Conservation (phyloP, 2,329 filamentous ascomycete genomes). For the Chaetomium sp. region DNA sequence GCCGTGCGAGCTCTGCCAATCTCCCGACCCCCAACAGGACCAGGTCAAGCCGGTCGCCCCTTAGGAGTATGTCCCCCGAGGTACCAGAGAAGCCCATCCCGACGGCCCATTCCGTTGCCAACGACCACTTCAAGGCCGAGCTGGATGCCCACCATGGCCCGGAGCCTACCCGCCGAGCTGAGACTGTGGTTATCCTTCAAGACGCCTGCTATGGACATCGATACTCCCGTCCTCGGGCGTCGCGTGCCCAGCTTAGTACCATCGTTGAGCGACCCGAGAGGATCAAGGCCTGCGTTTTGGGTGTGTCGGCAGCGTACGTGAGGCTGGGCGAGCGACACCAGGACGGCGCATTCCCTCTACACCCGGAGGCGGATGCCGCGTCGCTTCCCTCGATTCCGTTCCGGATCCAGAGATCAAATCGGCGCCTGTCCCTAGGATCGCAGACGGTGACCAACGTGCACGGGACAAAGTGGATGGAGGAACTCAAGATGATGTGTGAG, state of each 20-base stretch:
- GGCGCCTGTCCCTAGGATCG: conserved; percentile 71
- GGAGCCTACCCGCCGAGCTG: conserved; percentile 46
- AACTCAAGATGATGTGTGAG: conserved; percentile 82
- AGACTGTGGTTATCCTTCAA: conserved; percentile 83
- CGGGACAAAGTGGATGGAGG: conserved; percentile 89
- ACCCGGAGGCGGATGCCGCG: conserved; percentile 60
- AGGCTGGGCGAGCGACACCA: conserved; percentile 80
- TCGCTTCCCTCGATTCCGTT: conserved; percentile 70
- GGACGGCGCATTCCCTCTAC: conserved; percentile 68
- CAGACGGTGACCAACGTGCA: conserved; percentile 87
- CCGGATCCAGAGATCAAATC: conserved; percentile 77
- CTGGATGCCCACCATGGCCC: conserved; percentile 61
- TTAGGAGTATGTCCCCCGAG: conserved; percentile 41
- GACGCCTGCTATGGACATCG: conserved; percentile 95
- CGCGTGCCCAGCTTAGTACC: conserved; percentile 68
- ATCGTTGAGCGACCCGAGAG: conserved; percentile 95
- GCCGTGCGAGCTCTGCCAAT: conserved; percentile 53
- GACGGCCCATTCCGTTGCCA: conserved; percentile 62
- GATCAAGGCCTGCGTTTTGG: conserved; percentile 79
- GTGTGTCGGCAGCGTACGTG: conserved; percentile 85
- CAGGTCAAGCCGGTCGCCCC: conserved; percentile 41
- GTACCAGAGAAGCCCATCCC: conserved; percentile 44
- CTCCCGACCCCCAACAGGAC: conserved; percentile 47
- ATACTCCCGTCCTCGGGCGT: conserved; percentile 79
- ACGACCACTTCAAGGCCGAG: conserved; percentile 69